These are phyloP conservation scores for Saccharomyces mikatae DNA, from an alignment of 805 yeast genomes.

Conservation along the genomic window DNA sequence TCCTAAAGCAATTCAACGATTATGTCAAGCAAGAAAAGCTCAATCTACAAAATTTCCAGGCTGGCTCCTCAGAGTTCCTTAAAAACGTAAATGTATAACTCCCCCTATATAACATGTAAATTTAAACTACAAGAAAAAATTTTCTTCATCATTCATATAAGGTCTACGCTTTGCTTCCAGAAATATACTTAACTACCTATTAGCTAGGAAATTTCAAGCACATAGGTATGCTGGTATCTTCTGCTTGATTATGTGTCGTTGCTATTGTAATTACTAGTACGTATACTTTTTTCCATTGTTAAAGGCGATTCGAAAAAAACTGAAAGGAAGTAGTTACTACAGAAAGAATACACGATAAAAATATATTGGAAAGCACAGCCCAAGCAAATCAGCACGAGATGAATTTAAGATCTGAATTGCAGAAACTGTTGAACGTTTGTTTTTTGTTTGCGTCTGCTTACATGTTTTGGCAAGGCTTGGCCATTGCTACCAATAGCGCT, in stretches of 20 bases:
- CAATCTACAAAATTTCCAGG: constrained; percentile 2
- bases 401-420: constrained; percentile 53
- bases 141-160: background rate
- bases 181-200: background rate
- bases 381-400: constrained; percentile 24
- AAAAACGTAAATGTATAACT: constrained; percentile 2
- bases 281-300: background rate
- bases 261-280: background rate
- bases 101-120: background rate
- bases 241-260: background rate
- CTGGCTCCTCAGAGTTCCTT: background rate
- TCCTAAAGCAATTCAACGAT: constrained; percentile 6
- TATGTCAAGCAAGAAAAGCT: constrained; percentile 7
- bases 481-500: constrained; percentile 68
- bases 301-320: constrained; percentile 1
- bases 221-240: background rate
- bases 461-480: constrained; percentile 82
- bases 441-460: constrained; percentile 83
- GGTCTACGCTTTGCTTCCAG: too few relatives aligned
- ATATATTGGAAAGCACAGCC: constrained; percentile 2
- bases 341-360: background rate
- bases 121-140: background rate
- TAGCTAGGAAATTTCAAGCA: background rate
- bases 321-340: constrained; percentile 1
- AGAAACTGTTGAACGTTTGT: constrained; percentile 63